Conservation (phyloP, 768 basidiomycete genomes). For the Xerocomellus amylosporus region DNA sequence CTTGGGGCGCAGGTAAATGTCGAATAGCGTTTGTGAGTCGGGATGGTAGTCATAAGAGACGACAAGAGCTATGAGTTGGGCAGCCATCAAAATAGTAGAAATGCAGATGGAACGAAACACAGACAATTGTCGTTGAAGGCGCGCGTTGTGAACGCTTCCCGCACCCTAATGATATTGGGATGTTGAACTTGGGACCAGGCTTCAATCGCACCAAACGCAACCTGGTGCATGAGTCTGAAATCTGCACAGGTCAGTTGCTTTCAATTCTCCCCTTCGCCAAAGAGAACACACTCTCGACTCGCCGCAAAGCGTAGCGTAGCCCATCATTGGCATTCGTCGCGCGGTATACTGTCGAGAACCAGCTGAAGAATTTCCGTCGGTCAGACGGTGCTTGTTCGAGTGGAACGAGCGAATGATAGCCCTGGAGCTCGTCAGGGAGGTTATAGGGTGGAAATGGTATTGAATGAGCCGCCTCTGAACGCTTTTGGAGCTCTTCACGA, state of each 20-base stretch:
- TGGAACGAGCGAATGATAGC: slow-evolving; percentile 84
- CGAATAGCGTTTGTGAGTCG: slow-evolving; percentile 75
- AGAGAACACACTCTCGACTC: slow-evolving; percentile 73
- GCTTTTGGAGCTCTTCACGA: slow-evolving; percentile 55
- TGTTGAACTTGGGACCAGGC: slow-evolving; percentile 83
- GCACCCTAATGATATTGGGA: slow-evolving; percentile 77
- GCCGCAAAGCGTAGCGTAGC: slow-evolving; percentile 67
- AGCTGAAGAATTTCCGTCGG: slow-evolving; percentile 72
- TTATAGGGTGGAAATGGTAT: slow-evolving; percentile 43
- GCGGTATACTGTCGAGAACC: slow-evolving; percentile 81
- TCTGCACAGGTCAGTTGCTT: slow-evolving; percentile 43
- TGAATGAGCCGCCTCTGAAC: slow-evolving; percentile 44
- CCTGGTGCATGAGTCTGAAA: slow-evolving; percentile 77
- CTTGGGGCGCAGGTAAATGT: slow-evolving; percentile 68
- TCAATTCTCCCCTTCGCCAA: neutral
- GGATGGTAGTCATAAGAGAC: slow-evolving; percentile 91
- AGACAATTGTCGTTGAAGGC: slow-evolving; percentile 90
- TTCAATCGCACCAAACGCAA: slow-evolving; percentile 80
- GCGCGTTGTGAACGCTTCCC: slow-evolving; percentile 93
- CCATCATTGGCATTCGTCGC: slow-evolving; percentile 80
- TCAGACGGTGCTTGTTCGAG: slow-evolving; percentile 61
- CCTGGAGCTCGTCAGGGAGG: slow-evolving; percentile 84
- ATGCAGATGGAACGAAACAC: slow-evolving; percentile 23
- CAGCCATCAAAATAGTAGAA: slow-evolving; percentile 9
- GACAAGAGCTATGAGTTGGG: slow-evolving; percentile 63